Base-by-base conservation (phyloP, 2,329 filamentous ascomycete genomes). In the Pezicula carpinea region DNA sequence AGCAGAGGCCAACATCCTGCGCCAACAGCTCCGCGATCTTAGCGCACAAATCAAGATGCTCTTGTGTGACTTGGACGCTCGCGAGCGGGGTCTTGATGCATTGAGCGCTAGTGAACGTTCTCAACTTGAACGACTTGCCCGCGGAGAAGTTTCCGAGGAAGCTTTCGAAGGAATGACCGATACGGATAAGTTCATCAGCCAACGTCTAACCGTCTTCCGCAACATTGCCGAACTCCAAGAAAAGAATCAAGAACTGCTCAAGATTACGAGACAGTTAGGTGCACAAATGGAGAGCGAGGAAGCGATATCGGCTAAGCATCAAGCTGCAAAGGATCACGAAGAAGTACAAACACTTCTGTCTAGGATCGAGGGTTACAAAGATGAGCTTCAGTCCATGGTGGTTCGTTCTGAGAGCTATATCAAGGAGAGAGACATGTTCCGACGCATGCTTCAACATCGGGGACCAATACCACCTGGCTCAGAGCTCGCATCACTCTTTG, bases 401-500 rank as follows among this genome's bases (percentile, higher is more conserved):
- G 82, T 86, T 23, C 88, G 91, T 48, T 87, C 90, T 53, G 89
- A 96, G 71, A 95, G 89, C 65, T 96, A 95, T 65, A 89, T 93
- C 64, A 89, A 90, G 59, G 93, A 99, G 69, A 85, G 93, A 52
- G 92, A 99, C 64, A 96, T 96, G 81, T 97, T 96, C 83, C 84
- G 92, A 18, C 89, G 91, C 44, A 91, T 97, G 73, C 79, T 96
- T 23, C 87, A 92, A 56, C 87, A 93, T 52, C 77, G 82, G 48
- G 80, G 82, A 15, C 78, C 82, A 48, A 49, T 77, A 66, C 83
- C 69, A 64, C 74, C 61, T 60, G 77, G 62, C 63, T 79, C 64
- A 11, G 85, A 90, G 50, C 72, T 85, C 35, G 76, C 79, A 14
- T 83, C 83, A 1, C 74, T 83, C 42, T 83, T 95, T 61, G 88